These are phyloP conservation scores for Hysterangium stoloniferum DNA, from an alignment of 768 basidiomycete genomes.

Conservation along the genomic window DNA sequence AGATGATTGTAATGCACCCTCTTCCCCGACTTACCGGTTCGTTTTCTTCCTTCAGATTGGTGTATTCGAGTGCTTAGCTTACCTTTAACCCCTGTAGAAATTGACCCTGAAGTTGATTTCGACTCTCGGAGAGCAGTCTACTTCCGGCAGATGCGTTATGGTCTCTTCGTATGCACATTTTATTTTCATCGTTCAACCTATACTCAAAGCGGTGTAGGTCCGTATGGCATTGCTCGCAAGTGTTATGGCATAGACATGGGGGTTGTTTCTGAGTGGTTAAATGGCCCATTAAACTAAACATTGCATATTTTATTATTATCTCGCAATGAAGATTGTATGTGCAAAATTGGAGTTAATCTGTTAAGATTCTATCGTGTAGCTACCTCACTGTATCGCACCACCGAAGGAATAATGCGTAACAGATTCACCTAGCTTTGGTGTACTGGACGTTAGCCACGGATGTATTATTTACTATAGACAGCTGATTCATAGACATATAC, in stretches of 20 bases:
- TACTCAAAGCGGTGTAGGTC: slow-evolving; percentile 34
- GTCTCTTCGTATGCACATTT: slow-evolving; percentile 76
- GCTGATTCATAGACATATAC: too few relatives aligned
- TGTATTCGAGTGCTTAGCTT: not conserved
- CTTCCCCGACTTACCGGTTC: slow-evolving; percentile 83
- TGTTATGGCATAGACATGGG: slow-evolving; percentile 42
- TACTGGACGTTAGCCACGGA: too few relatives aligned
- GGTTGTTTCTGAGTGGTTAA: too few relatives aligned
- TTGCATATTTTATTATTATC: too few relatives aligned
- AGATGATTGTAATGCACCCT: slow-evolving; percentile 99
- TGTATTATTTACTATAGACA: too few relatives aligned
- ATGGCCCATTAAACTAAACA: too few relatives aligned
- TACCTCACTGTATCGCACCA: too few relatives aligned
- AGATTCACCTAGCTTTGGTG: too few relatives aligned
- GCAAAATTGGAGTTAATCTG: too few relatives aligned
- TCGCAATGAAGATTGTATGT: too few relatives aligned
- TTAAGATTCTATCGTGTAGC: too few relatives aligned
- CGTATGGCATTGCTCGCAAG: slow-evolving; percentile 77
- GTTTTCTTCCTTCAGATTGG: slow-evolving; percentile 16
- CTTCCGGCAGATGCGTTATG: slow-evolving; percentile 98
- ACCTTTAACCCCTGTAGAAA: slow-evolving; percentile 51
- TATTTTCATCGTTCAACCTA: not conserved
- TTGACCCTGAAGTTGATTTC: slow-evolving; percentile 97
- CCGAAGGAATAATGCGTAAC: too few relatives aligned
- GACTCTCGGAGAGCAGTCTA: slow-evolving; percentile 91